A percentile compares a stretch with the other conserved stretches of the same genome.
Evolutionary conservation across 495 filamentous ascomycete genomes (phyloP).

Genomic region (Viridothelium virens): DNA sequence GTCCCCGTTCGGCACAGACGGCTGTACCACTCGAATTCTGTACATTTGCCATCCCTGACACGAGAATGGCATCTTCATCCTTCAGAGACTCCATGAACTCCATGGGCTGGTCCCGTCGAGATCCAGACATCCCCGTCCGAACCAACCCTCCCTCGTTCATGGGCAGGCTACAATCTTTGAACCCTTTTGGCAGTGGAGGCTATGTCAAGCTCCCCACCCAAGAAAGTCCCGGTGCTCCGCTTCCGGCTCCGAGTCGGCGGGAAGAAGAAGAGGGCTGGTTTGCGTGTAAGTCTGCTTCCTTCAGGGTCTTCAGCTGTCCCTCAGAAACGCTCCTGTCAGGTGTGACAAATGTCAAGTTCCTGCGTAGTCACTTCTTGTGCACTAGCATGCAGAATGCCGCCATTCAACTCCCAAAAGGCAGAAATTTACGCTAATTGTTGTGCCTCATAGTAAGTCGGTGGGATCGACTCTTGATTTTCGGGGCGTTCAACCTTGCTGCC

Average conservation of each 20-base stretch:
- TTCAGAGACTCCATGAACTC: slow-evolving; percentile 94
- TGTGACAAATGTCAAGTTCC: slow-evolving; percentile 30
- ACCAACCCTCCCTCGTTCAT: slow-evolving; percentile 69
- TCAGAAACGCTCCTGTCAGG: background rate
- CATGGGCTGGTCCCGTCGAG: slow-evolving; percentile 86
- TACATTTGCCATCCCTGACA: slow-evolving; percentile 2
- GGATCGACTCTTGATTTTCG: slow-evolving; percentile 90
- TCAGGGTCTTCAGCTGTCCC: slow-evolving; percentile 11
- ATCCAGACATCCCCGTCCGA: slow-evolving; percentile 68
- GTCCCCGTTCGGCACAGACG: slow-evolving; percentile 1
- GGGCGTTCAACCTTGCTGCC: slow-evolving; percentile 83
- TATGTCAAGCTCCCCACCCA: slow-evolving; percentile 86
- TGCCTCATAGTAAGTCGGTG: slow-evolving; percentile 77
- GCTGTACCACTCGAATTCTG: background rate
- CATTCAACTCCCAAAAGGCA: background rate
- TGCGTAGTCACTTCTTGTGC: slow-evolving; percentile 27
- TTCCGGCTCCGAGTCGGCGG: slow-evolving; percentile 74
- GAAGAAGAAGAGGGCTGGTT: slow-evolving; percentile 96
- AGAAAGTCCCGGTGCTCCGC: slow-evolving; percentile 74
- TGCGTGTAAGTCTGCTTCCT: slow-evolving; percentile 66
- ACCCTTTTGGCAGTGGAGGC: slow-evolving; percentile 81
- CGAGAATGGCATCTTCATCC: slow-evolving; percentile 73
- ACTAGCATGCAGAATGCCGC: slow-evolving; percentile 28
- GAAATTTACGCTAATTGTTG: slow-evolving; percentile 9
- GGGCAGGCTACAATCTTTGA: slow-evolving; percentile 73